Conservation (phyloP, 83 land plant genomes). For the Picea mariana region DNA sequence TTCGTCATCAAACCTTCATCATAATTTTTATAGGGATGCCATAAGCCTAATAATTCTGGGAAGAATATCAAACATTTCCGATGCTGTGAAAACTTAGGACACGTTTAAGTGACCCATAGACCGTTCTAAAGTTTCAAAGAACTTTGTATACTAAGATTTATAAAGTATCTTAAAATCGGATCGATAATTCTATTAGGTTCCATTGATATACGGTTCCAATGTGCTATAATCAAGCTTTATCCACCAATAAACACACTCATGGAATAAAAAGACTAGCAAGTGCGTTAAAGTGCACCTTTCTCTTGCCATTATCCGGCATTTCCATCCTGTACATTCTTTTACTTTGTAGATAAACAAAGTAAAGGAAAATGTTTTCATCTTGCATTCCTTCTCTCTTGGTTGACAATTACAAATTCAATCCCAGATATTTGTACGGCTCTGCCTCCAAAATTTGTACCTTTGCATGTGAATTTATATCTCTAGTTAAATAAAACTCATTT, state of each 20-base stretch:
- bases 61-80: background rate
- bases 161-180: background rate
- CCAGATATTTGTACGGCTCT: too few relatives aligned
- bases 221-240: background rate
- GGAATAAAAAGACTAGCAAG: background rate
- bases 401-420: too few relatives aligned
- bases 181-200: background rate
- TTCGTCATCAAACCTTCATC: background rate
- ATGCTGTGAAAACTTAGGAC: background rate
- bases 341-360: too few relatives aligned
- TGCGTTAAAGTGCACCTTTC: too few relatives aligned
- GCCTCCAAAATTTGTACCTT: too few relatives aligned
- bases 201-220: background rate
- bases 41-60: conserved; percentile 4
- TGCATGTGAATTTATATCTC: too few relatives aligned
- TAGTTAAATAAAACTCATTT: too few relatives aligned
- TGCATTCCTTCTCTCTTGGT: too few relatives aligned
- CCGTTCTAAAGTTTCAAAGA: too few relatives aligned
- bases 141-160: background rate
- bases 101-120: background rate
- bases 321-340: too few relatives aligned
- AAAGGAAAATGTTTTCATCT: too few relatives aligned
- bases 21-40: background rate
- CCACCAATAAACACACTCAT: background rate
- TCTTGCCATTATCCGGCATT: too few relatives aligned